Evolutionary conservation across 352 stramenopile species (phyloP), one percentile per base, ranked within the genome.

Genomic region (Phytophthora colocasiae): DNA sequence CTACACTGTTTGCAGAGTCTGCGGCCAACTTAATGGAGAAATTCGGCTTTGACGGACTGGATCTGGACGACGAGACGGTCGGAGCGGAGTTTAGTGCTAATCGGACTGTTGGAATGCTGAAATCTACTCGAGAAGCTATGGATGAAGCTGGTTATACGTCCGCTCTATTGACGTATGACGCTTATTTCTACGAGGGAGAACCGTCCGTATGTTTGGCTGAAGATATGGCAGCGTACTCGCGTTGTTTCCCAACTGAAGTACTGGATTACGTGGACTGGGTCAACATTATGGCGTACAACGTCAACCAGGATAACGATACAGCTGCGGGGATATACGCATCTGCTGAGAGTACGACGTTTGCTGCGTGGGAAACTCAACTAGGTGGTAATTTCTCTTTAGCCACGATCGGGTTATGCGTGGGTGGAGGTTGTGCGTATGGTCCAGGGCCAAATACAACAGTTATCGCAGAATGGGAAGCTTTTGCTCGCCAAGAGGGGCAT

Each of bases 261-360:
- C 52, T 92, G 19, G 50, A 75, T 19, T 81, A 83, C 19, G 71
- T 92, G 14, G 82, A 92, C 64, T 92, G 84, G 83, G 64, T 94
- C 40, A 91, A 94, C 66, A 90, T 94, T 61, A 94, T 94, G 86
- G 77, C 85, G 39, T 94, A 94, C 73, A 94, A 94, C 54, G 79
- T 91, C 40, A 77, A 89, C 12, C 7, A 74, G 26, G 71, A 91
- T 43, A 64, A 65, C 5, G 54, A 39, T 1, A 71, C 53, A 0
- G 85, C 85, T 4, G 81, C 80, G 3, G 55, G 22, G 0, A 69
- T 91, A 44, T 94, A 94, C 29, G 73, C 71, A 2, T 66, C 75
- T 1, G 86, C 86, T 17, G 55, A 80, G 27, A 77, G 66, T 15
- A 74, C 82, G 1, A 92, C 81, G 4, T 94, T 94, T 46, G 60